Base-by-base conservation (phyloP, 1,139 yeast genomes). In the Diutina rugosa region DNA sequence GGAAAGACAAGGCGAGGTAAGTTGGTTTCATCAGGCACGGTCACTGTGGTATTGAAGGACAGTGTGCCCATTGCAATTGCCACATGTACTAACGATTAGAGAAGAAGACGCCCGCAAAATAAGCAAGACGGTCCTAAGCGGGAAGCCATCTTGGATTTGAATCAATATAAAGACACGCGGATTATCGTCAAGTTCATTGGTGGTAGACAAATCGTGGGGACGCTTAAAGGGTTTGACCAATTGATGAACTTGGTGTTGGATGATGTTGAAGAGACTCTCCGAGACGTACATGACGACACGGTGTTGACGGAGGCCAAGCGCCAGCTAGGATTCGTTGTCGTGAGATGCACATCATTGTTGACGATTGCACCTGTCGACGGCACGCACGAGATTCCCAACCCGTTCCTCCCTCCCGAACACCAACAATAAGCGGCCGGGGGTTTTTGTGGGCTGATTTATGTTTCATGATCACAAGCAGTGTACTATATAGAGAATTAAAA, bases 241-340 rank as follows among this genome's bases (percentile, higher is more conserved):
- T 78, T 90, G 69, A 87, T 91, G 95, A 93, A 93, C 71, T 76
- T 93, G 63, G 98, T 93, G 8, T 78, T 93, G 62, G 97, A 90
- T 64, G 85, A 90, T 54, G 91, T 88, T 12, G 78, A 78, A 55
- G 97, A 93, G 68, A 79, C 78, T 38, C 63, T 85, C 57, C 77
- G 87, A 67, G 90, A 85, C 60, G 80, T 84, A 18, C 85, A 82
- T 56, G 90, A 85, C 60, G 84, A 73, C 32, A 67, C 77, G 38
- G 65, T 69, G 1, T 71, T 74, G 63, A 76, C 80, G 7, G 71
- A 72, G 10, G 71, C 82, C 61, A 83, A 87, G 2, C 80, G 97
- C 67, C 65, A 67, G 1, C 76, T 90, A 57, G 69, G 69, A 21
- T 75, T 81, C 57, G 93, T 90, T 26, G 95, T 93, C 53, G 89